These are phyloP conservation scores for Erythrobasidium yunnanense DNA, from an alignment of 768 basidiomycete species.

Conservation along the genomic window DNA sequence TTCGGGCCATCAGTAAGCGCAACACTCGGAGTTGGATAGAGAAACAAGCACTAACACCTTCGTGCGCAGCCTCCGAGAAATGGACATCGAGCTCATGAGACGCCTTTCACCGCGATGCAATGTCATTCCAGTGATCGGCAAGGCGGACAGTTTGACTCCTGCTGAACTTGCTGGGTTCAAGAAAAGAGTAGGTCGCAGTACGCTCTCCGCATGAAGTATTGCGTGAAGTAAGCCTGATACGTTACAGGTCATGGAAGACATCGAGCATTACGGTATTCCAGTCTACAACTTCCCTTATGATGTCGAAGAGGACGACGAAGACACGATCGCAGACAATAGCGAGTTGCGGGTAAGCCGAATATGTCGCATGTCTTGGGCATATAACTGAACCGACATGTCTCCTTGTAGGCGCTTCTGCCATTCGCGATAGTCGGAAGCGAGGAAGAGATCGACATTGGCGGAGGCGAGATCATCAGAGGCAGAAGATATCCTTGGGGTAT, in stretches of 20 bases:
- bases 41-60: neutral
- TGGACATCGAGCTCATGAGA: conserved; percentile 99
- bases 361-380: neutral
- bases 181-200: conserved; percentile 54
- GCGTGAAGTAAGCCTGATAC: no score
- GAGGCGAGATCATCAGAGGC: conserved; percentile 76
- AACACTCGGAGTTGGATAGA: neutral
- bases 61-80: conserved; percentile 61
- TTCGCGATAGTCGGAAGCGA: conserved; percentile 96
- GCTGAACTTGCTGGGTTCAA: conserved; percentile 89
- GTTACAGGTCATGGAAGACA: conserved; percentile 99
- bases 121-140: conserved; percentile 93
- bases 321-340: conserved; percentile 93
- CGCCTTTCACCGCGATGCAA: conserved; percentile 95
- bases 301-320: conserved; percentile 97
- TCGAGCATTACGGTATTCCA: conserved; percentile 94
- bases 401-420: conserved; percentile 68
- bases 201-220: no score
- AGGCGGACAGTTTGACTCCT: conserved; percentile 89
- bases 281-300: conserved; percentile 99
- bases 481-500: conserved; percentile 98
- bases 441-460: conserved; percentile 82
- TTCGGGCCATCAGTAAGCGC: conserved; percentile 82
- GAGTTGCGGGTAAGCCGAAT: conserved; percentile 65
- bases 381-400: neutral